These are phyloP conservation scores for Chlamydomonas applanata DNA, from an alignment of 139 green algal genomes.

Conservation along the genomic window DNA sequence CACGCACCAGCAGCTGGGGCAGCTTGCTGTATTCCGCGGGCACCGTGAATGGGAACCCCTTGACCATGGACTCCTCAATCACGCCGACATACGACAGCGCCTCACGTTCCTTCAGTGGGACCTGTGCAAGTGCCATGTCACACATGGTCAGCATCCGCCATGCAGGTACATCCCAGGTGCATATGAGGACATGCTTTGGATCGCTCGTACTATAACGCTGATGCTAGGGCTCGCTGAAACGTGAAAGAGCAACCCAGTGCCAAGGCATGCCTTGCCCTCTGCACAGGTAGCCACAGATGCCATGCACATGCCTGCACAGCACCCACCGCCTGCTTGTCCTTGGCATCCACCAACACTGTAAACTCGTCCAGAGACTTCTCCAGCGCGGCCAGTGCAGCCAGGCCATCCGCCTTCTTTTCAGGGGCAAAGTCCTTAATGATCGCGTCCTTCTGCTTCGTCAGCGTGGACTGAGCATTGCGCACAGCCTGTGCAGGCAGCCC, in stretches of 20 bases:
- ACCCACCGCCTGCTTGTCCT: conserved; percentile 76
- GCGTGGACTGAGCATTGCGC: conserved; percentile 41
- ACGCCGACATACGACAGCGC: conserved; percentile 74
- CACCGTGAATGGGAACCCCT: conserved; percentile 90
- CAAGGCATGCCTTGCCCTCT: no score
- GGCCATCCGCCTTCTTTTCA: conserved; percentile 64
- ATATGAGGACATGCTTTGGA: no score
- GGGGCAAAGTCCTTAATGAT: conserved; percentile 73
- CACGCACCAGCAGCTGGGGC: conserved; percentile 86
- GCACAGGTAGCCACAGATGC: no score
- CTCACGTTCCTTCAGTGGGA: conserved; percentile 82
- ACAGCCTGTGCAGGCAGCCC: conserved; percentile 47
- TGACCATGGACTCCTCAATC: conserved; percentile 95
- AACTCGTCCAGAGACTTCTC: conserved; percentile 67
- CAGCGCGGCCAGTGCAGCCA: conserved; percentile 48
- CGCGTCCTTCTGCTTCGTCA: conserved; percentile 53
- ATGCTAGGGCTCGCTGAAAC: no score
- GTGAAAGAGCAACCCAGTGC: no score
- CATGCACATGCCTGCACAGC: no score
- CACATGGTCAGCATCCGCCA: background rate
- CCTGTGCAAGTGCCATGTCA: conserved; percentile 1
- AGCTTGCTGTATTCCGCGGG: conserved; percentile 82
- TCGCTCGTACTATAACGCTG: no score
- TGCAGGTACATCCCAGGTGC: no score
- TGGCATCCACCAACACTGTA: conserved; percentile 57